Evolutionary conservation across 768 basidiomycete species (phyloP), one percentile per base, ranked within the genome.

Genomic region (Chalciporus pseudorubinellus): DNA sequence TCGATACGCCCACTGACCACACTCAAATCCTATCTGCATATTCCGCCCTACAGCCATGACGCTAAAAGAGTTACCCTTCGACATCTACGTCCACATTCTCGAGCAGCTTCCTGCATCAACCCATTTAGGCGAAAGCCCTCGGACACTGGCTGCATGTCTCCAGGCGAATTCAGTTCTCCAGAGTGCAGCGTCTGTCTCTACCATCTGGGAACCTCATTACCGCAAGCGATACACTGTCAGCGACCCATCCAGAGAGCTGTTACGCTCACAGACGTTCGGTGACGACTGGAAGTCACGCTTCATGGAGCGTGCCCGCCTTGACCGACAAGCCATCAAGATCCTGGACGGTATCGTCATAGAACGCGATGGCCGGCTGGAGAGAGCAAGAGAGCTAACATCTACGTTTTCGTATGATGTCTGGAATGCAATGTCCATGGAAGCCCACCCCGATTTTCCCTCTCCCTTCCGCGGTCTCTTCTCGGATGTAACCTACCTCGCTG

Each of bases 201-300:
- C 59, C 5, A 47, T 84, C 29, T 86, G 84, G 84, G 69, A 78
- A 56, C 59, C 72, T 0, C 80, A 81, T 48, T 85, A 84, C 61
- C 68, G 55, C 22, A 64, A 47, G 26, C 77, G 81, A 11, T 86
- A 82, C 62, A 68, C 64, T 4, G 69, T 79, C 56, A 69, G 64
- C 56, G 66, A 73, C 42, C 59, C 69, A 14, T 55, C 46, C 16
- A 63, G 59, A 1, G 80, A 84, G 58, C 54, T 53, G 21, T 59
- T 57, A 36, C 72, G 78, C 29, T 66, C 47, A 41, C 47, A 59
- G 16, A 49, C 48, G 8, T 52, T 61, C 14, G 58, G 62, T 16
- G 63, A 66, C 29, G 69, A 83, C 59, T 84, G 78, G 77, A 70
- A 69, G 46, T 49, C 68, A 8, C 68, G 76, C 60, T 85, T 82